Evolutionary conservation across 768 basidiomycete species (phyloP).

Genomic region (Lanmaoa pseudosensibilis): DNA sequence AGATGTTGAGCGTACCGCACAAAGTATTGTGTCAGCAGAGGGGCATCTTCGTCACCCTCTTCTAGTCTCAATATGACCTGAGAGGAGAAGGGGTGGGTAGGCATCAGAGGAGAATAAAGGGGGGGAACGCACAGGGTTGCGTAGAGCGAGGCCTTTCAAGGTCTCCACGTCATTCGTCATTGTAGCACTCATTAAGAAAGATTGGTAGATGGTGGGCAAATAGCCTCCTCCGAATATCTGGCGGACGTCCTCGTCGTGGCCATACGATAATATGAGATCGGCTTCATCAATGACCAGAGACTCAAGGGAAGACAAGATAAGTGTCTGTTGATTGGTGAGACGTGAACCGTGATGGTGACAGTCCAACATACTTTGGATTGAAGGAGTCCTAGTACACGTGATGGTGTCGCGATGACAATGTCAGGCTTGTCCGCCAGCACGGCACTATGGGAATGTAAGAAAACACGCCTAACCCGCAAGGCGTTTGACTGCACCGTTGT

Average conservation of each 20-base stretch:
- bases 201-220: constrained; percentile 82
- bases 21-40: constrained; percentile 81
- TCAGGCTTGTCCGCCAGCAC: constrained; percentile 72
- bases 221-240: constrained; percentile 67
- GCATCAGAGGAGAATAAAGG: background rate
- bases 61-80: constrained; percentile 86
- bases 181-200: constrained; percentile 96
- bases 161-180: constrained; percentile 95
- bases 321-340: constrained; percentile 43
- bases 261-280: constrained; percentile 94
- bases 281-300: constrained; percentile 97
- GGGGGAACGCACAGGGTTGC: constrained; percentile 73
- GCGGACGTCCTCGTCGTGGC: constrained; percentile 87
- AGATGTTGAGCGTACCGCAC: constrained; percentile 55
- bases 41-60: constrained; percentile 81
- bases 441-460: constrained; percentile 36
- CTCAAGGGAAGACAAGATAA: constrained; percentile 67
- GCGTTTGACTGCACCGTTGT: constrained; percentile 54
- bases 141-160: constrained; percentile 82
- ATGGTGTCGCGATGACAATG: constrained; percentile 77
- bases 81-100: background rate
- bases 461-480: background rate
- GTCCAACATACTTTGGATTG: constrained; percentile 58
- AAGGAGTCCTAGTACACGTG: constrained; percentile 63
- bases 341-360: background rate